phyloP scores from a whole-genome alignment of 2,329 filamentous ascomycete genomes.

The Penicillium sp. region DNA sequence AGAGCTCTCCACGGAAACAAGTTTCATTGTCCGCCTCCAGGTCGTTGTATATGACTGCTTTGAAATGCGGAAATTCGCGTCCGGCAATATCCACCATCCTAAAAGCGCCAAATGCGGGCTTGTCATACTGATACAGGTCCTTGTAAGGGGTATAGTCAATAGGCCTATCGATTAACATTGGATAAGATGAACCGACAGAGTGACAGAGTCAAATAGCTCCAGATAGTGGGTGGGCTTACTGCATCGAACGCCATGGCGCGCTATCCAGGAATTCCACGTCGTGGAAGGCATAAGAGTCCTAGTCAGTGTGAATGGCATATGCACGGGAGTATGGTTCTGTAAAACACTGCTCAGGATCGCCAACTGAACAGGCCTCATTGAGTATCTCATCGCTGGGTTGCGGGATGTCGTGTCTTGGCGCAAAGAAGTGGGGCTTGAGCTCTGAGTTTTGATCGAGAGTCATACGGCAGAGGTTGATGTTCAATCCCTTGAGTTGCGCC shows the following conservation, averaged over 20 bases:
- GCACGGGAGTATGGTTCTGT: background rate
- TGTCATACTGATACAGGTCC: accelerated
- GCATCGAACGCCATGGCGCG: background rate
- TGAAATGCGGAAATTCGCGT: background rate
- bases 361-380: background rate
- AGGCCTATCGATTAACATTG: background rate
- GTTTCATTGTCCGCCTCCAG: background rate
- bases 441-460: background rate
- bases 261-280: accelerated
- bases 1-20: background rate
- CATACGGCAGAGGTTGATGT: background rate
- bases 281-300: background rate
- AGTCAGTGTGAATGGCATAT: accelerated
- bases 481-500: background rate
- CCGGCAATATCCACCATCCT: background rate
- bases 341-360: background rate
- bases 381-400: background rate
- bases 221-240: background rate
- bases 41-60: background rate
- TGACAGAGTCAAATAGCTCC: background rate
- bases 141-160: background rate
- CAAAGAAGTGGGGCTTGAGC: background rate
- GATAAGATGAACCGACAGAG: background rate
- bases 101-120: background rate
- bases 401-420: background rate